Evolutionary conservation across 495 filamentous ascomycete species (phyloP).

Genomic region (Aspergillus coremiiformis): DNA sequence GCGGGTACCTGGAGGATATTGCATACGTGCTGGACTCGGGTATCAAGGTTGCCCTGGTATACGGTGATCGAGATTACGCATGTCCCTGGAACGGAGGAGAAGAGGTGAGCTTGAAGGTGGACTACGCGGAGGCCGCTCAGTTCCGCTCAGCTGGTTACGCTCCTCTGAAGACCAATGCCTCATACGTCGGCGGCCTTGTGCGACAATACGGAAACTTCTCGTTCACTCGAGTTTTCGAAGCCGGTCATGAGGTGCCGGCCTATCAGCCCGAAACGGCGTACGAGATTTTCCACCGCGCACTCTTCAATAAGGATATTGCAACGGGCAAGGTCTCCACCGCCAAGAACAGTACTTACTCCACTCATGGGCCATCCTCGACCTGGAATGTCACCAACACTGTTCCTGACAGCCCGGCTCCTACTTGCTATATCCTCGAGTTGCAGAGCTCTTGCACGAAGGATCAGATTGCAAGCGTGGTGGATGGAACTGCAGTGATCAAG

Average conservation of each 20-base stretch:
- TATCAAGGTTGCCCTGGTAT: conserved; percentile 62
- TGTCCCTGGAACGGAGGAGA: conserved; percentile 48
- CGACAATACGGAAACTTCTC: conserved; percentile 53
- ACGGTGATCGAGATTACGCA: conserved; percentile 56
- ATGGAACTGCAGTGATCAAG: conserved; percentile 42
- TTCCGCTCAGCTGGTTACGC: conserved; percentile 48
- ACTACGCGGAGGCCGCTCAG: conserved; percentile 31
- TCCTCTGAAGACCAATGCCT: conserved; percentile 35
- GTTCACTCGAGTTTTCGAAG: conserved; percentile 52
- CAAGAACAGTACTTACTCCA: conserved; percentile 31
- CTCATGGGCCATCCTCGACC: conserved; percentile 40
- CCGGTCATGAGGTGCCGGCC: conserved; percentile 54
- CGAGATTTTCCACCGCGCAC: conserved; percentile 47
- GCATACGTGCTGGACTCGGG: conserved; percentile 46
- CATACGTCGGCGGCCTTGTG: conserved; percentile 42
- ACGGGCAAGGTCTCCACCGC: conserved; percentile 35
- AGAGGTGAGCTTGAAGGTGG: conserved; percentile 32
- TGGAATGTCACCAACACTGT: conserved; percentile 44
- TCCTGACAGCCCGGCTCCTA: conserved; percentile 29
- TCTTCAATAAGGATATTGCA: conserved; percentile 49
- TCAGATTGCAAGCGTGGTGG: conserved; percentile 36
- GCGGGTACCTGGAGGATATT: conserved; percentile 46
- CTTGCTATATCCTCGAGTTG: conserved; percentile 42
- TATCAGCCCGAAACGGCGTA: conserved; percentile 52
- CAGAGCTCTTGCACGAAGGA: conserved; percentile 39